A percentile compares a stretch with the other conserved stretches of the same genome.
Evolutionary conservation across 1,284 basidiomycete genomes (phyloP).

Genomic region (Cryptococcus floricola): DNA sequence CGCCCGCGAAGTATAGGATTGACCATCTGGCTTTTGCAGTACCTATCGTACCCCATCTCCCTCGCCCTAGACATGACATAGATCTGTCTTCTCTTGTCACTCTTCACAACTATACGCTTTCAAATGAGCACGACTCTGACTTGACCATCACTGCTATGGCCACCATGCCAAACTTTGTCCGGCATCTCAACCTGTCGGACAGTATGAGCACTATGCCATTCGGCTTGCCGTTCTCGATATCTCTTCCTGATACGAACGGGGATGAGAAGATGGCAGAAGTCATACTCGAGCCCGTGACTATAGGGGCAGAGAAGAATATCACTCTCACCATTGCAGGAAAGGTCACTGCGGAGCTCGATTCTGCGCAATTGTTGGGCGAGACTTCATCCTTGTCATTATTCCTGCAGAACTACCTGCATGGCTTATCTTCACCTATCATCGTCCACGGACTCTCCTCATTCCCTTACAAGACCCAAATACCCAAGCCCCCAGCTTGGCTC

Average conservation of each 20-base stretch:
- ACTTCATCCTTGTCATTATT: slow-evolving; percentile 32
- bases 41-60: slow-evolving; percentile 39
- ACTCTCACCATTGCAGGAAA: slow-evolving; percentile 31
- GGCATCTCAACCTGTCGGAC: slow-evolving; percentile 24
- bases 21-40: slow-evolving; percentile 24
- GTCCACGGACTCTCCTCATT: slow-evolving; percentile 35
- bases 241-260: slow-evolving; percentile 16
- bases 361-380: not conserved
- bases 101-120: slow-evolving; percentile 36
- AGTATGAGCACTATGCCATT: slow-evolving; percentile 33
- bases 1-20: not conserved
- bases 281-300: slow-evolving; percentile 27
- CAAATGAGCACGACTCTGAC: slow-evolving; percentile 1
- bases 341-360: slow-evolving; percentile 23
- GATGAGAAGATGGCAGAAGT: slow-evolving; percentile 40
- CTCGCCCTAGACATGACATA: slow-evolving; percentile 33
- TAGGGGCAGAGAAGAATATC: slow-evolving; percentile 17
- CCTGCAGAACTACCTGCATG: slow-evolving; percentile 40
- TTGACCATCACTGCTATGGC: slow-evolving; percentile 35
- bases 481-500: slow-evolving; percentile 34
- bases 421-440: slow-evolving; percentile 34
- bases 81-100: slow-evolving; percentile 39
- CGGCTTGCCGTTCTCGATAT: slow-evolving; percentile 40
- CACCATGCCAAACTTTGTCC: slow-evolving; percentile 29
- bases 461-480: slow-evolving; percentile 2